Base-by-base conservation (phyloP, 495 filamentous ascomycete species). In the Talaromyces adpressus region DNA sequence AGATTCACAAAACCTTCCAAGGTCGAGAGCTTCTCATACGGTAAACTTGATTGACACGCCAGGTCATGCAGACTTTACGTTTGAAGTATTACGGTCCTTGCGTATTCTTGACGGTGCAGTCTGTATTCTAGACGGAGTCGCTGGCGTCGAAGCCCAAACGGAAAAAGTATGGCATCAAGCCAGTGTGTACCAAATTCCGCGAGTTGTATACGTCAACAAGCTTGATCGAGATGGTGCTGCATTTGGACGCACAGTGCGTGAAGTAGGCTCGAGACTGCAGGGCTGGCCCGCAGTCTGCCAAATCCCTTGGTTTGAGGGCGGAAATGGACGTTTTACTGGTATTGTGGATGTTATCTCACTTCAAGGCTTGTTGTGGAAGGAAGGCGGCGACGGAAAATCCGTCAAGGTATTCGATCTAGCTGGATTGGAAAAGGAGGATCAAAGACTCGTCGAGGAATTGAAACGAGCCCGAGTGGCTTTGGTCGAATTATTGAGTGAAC, bases 11-110 rank as follows among this genome's bases (percentile, higher is more conserved):
- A 58, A 20, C 63, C 62, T 62, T 64, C 73, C 63, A 63, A 41
- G 77, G 63, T 71, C 77, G 60, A 59, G 81, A 64, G 64, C 79
- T 69, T 67, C 82, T 20, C 88, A 92, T 68, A 89, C 83, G 6
- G 88, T 99, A 70, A 98, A 98, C 74, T 79, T 99, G 2, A 98
- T 99, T 54, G 95, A 99, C 73, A 99, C 95, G 0, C 95, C 95
- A 0, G 95, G 95, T 3, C 95, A 99, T 68, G 93, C 95, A 25
- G 95, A 99, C 72, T 99, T 99, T 71, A 96, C 94, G 2, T 98
- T 98, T 67, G 95, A 99, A 73, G 95, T 99, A 16, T 83, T 97
- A 65, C 87, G 95, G 16, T 97, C 93, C 18, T 75, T 98, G 53
- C 91, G 93, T 30, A 90, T 98, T 36, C 85, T 99, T 0, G 95